Evolutionary conservation across 139 green algal species (phyloP), one percentile per base, ranked within the genome.

Genomic region (Asterochloris erici): DNA sequence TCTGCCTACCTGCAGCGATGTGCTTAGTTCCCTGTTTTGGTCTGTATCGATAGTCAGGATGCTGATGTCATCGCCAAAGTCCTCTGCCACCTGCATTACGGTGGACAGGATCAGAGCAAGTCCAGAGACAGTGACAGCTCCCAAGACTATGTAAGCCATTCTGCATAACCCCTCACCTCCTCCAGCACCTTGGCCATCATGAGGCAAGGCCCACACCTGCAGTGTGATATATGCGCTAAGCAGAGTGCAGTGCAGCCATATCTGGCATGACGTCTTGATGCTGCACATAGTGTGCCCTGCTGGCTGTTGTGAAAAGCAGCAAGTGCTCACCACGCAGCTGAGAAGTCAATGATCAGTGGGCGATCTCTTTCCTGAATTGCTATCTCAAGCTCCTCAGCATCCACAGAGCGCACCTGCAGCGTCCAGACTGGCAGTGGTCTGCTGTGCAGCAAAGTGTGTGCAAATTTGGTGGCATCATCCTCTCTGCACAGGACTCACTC

Each of bases 41-140:
- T 99, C 96, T 73, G 94, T 96, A 84, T 99, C 96, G 19, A 99
- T 84, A 82, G 99, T 98, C 13, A 99, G 29, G 21, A 98, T 91
- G 19, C 90, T 84, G 2, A 98, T 90, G 12, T 79, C 83, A 47
- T 95, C 94, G 13, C 90, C 88, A 66, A 97, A 83, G 60, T 93
- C 84, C 73, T 88, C 84, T 26, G 92, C 92, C 26, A 96, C 90
- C 88, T 96, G 86, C 73, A 83, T 54, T 14, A 63, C 11, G 14
- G 17, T 63, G 66, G 27, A n/a, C 17, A 14, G 10, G 17, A 29
- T 68, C 10, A 29, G 63, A 38, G 9, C 16, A 15, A 28, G 70
- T 9, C 14, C 70, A 38, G 70, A 76, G 23, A 38, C 1, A 38
- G 23, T 29, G 2, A 24, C 14, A 15, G 23, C 16, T 29, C 23